Base-by-base conservation (phyloP, 1,284 basidiomycete species). In the Moniliella sp. region DNA sequence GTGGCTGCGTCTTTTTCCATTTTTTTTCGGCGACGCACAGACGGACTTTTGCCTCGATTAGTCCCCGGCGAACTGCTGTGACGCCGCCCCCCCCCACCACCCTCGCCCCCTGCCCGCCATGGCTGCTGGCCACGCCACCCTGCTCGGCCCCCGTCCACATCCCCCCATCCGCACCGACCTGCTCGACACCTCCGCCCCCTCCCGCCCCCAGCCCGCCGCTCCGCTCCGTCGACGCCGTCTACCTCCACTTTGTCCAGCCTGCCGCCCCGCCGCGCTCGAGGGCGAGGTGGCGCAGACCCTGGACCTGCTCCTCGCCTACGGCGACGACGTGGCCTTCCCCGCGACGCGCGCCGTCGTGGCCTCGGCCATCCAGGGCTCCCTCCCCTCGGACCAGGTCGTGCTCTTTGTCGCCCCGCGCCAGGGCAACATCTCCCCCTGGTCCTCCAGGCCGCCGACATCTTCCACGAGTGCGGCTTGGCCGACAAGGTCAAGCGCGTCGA, bases 371-470 rank as follows among this genome's bases (percentile, higher is more conserved):
- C n/a, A n/a, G n/a, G n/a, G n/a, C n/a, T n/a, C n/a, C n/a, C n/a
- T n/a, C n/a, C n/a, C n/a, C n/a, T n/a, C n/a, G n/a, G n/a, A n/a
- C n/a, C n/a, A n/a, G n/a, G n/a, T n/a, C n/a, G n/a, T n/a, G n/a
- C n/a, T n/a, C n/a, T n/a, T 45, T 61, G 16, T 35, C 40, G 36
- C 40, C 11, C 56, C 56, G 1, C 45, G 56, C 10, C 36, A 45
- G 1, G 56, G 53, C 23, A 53, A 77, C 19, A 75, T 83, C 56
- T 91, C 84, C 5, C 84, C 79, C 64, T 23, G 21, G 21, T 23
- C 21, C 8, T 76, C 74, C 31, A 94, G 63, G 88, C 88, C 2
- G 91, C 86, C 2, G 84, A 94, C 57, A 94, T 94, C 39, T 66
- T 48, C 16, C 40, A 40, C 14, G 73, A 86, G 41, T 94, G 88